Evolutionary conservation across 306 rosid species (phyloP).

Genomic region (Dalbergia oliveri): DNA sequence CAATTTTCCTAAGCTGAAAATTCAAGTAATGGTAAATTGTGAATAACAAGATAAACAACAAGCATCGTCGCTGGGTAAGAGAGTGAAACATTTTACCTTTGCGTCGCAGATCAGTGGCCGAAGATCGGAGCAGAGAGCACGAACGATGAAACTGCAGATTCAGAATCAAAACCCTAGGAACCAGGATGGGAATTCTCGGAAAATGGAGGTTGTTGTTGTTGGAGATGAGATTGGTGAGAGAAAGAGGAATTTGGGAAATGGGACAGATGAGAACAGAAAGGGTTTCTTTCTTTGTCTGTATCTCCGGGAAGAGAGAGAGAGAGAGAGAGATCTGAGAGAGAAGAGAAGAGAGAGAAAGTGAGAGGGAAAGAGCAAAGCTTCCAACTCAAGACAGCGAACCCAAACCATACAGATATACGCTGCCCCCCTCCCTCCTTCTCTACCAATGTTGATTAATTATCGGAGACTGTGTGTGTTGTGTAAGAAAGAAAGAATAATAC

Average conservation of each 20-base stretch:
- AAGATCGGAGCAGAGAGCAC: not conserved
- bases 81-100: not conserved
- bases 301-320: not conserved
- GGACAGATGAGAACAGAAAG: not conserved
- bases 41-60: not conserved
- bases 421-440: not conserved
- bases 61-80: not conserved
- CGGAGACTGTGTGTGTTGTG: not conserved
- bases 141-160: not conserved
- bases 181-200: not conserved
- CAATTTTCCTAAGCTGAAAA: constrained; percentile 27
- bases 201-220: not conserved
- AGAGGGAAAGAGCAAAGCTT: constrained; percentile 43
- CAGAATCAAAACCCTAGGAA: constrained; percentile 44
- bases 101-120: not conserved
- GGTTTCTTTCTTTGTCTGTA: not conserved
- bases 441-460: not conserved
- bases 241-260: not conserved
- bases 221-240: not conserved
- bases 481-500: too few species aligned
- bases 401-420: not conserved
- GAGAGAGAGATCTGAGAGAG: constrained; percentile 42
- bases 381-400: constrained; percentile 33
- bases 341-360: constrained; percentile 8
- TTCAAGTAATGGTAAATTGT: constrained; percentile 10